Evolutionary conservation across 805 yeast genomes (phyloP).

Genomic region (Cyberlindnera lachancei): DNA sequence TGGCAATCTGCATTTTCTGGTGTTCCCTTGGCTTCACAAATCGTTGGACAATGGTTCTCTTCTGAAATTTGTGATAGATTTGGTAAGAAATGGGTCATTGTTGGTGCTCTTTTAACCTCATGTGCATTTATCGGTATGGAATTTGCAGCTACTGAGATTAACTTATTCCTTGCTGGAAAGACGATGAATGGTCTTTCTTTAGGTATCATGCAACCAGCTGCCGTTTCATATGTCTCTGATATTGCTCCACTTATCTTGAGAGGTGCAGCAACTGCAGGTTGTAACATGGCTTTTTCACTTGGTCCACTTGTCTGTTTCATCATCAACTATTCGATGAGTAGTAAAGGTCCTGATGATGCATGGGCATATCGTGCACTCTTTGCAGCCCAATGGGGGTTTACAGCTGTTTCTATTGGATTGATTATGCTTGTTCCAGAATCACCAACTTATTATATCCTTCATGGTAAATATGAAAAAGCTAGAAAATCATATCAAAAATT

Average conservation of each 20-base stretch:
- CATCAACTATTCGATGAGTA: slow-evolving; percentile 46
- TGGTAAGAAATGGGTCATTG: slow-evolving; percentile 30
- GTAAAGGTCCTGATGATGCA: slow-evolving; percentile 23
- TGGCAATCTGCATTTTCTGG: slow-evolving; percentile 39
- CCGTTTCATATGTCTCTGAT: slow-evolving; percentile 35
- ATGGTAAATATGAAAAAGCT: slow-evolving; percentile 36
- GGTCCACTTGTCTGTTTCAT: too few species aligned
- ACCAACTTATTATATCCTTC: slow-evolving; percentile 48
- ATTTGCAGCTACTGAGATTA: slow-evolving; percentile 31
- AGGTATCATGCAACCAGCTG: slow-evolving; percentile 34
- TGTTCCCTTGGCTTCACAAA: slow-evolving; percentile 25
- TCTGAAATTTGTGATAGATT: slow-evolving; percentile 26
- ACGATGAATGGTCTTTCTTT: slow-evolving; percentile 34
- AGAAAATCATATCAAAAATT: slow-evolving; percentile 24
- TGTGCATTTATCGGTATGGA: slow-evolving; percentile 32
- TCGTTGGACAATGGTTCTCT: slow-evolving; percentile 27
- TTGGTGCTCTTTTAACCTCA: slow-evolving; percentile 24
- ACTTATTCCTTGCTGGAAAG: slow-evolving; percentile 33
- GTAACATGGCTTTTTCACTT: too few species aligned
- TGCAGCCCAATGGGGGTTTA: slow-evolving; percentile 58
- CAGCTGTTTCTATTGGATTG: slow-evolving; percentile 37
- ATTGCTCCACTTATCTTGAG: slow-evolving; percentile 34
- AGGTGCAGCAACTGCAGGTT: slow-evolving; percentile 31
- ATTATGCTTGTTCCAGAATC: slow-evolving; percentile 46
- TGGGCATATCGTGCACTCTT: slow-evolving; percentile 47